These are phyloP conservation scores for Henckelia pumila DNA, from an alignment of 257 asterid species.

Conservation along the genomic window DNA sequence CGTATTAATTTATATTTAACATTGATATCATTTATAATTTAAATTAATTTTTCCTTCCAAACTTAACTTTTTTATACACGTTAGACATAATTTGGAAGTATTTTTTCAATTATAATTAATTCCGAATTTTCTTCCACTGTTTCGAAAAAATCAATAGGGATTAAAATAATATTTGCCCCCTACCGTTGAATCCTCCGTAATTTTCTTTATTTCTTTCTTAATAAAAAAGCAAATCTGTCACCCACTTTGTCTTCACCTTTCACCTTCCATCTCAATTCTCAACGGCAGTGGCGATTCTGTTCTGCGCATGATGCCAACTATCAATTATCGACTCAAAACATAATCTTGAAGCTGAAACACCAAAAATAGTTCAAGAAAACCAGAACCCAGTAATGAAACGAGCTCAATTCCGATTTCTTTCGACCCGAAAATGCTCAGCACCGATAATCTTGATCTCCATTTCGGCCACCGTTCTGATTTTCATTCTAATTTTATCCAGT, in stretches of 20 bases:
- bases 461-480: slow-evolving; percentile 34
- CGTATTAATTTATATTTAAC: no score
- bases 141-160: neutral
- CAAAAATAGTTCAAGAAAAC: neutral
- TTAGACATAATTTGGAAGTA: no score
- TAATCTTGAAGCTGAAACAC: neutral
- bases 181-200: neutral
- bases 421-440: slow-evolving; percentile 48
- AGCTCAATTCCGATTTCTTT: slow-evolving; percentile 35
- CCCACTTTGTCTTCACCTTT: neutral
- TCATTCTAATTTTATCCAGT: slow-evolving; percentile 31
- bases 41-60: no score
- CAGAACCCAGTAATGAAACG: slow-evolving; percentile 47
- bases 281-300: neutral
- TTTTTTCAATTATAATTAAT: no score
- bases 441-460: slow-evolving; percentile 39
- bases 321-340: neutral
- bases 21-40: no score
- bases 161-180: neutral
- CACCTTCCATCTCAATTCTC: neutral
- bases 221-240: neutral
- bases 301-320: neutral
- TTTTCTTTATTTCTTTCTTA: neutral
- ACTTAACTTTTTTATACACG: no score
- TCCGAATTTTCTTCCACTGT: no score